Base-by-base conservation (phyloP, 2,329 filamentous ascomycete genomes). In the Trichoderma aggressivum region DNA sequence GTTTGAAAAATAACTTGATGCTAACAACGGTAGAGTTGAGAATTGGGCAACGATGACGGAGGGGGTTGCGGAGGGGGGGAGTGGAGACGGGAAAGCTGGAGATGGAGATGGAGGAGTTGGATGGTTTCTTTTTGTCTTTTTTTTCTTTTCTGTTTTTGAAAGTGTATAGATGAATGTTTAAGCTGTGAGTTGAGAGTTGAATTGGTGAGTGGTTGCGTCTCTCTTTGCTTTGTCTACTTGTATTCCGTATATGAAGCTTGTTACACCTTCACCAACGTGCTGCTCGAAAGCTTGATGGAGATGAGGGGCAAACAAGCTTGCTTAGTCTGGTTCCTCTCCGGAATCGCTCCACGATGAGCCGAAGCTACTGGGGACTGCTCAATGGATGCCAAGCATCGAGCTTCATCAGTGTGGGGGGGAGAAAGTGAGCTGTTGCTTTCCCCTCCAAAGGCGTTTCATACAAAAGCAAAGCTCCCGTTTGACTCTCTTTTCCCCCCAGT, bases 21-120 rank as follows among this genome's bases (percentile, higher is more conserved):
- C 39, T 43, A n/a, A n/a, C 39, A 43, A 16, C 7, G 16, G 39
- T 61, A 61, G 59, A 61, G 14, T 39, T 28, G 24, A 28, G 34
- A n/a, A 61, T 61, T 60, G 21, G 30, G 61, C 18, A 43, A 68
- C 64, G 65, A 68, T 68, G 65, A 68, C 65, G 65, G 65, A 60
- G 55, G 47, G 47, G 47, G 61, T n/a, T 59, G 65, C 55, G 65
- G 65, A 68, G 65, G 65, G n/a, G n/a, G n/a, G 64, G 50, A 34
- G 65, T 68, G 65, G 65, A 53, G 65, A n/a, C 56, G 34, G 14
- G 28, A 55, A 50, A 66, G 63, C 63, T 58, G 47, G 50, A 43
- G 34, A 43, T 53, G 64, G 36, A 60, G 56, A 18, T 34, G 55
- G 26, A 28, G 14, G 26, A 43, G 14, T 30, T 43, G 28, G 10